These are phyloP conservation scores for Asterochloris sp. DNA, from an alignment of 139 green algal species.

Conservation along the genomic window DNA sequence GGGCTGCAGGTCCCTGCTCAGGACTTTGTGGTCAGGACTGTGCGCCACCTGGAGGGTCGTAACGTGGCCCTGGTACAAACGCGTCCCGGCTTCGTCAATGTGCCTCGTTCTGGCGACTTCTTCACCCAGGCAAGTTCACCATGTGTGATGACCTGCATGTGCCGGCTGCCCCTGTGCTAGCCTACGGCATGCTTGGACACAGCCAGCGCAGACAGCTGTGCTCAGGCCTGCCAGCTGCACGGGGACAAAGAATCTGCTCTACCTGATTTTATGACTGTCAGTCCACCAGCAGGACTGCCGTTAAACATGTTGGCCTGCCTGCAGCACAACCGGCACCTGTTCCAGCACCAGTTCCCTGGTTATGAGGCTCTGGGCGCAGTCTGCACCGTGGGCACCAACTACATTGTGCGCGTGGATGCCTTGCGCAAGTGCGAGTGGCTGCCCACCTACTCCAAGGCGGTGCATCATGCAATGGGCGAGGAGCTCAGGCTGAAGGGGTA, in stretches of 20 bases:
- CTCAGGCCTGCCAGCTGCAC: too few relatives aligned
- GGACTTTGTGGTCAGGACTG: neutral
- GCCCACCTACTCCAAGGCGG: neutral
- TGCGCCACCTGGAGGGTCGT: neutral
- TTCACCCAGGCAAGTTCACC: constrained; percentile 8
- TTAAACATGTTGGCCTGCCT: neutral
- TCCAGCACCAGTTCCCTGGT: constrained; percentile 3
- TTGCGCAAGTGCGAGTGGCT: constrained; percentile 14
- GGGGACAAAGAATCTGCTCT: too few relatives aligned
- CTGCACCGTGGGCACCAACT: neutral
- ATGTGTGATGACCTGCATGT: neutral
- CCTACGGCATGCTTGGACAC: too few relatives aligned
- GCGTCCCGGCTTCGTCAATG: constrained; percentile 8
- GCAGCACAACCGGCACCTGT: constrained; percentile 1
- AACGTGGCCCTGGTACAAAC: constrained; percentile 14
- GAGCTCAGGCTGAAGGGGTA: constrained; percentile 17
- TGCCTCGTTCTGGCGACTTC: constrained; percentile 4
- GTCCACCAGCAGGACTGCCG: neutral
- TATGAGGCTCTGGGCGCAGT: constrained; percentile 12
- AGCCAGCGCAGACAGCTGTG: too few relatives aligned
- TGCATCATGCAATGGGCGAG: constrained; percentile 1
- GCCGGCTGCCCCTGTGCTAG: neutral
- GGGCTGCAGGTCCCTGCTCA: neutral
- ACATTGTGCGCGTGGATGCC: constrained; percentile 8
- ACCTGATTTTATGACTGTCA: too few relatives aligned